A percentile compares a stretch with the other conserved stretches of the same genome.
phyloP scores from a whole-genome alignment of 2,329 filamentous ascomycete species.

The Stemphylium beticola region DNA sequence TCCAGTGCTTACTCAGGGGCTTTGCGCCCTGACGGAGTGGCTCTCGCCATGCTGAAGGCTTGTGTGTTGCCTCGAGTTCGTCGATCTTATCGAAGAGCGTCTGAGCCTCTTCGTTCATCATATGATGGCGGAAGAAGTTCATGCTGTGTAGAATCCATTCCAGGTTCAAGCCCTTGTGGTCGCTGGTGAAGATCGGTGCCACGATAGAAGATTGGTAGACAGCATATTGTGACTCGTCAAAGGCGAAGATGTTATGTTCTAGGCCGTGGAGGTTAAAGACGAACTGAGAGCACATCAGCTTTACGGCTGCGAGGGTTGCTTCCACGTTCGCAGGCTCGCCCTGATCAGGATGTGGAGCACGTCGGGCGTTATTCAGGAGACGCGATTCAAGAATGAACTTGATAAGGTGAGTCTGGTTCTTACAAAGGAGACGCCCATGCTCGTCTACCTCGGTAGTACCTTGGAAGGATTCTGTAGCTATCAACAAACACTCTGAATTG shows the following conservation, averaged over 20 bases:
- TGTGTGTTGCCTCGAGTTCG: slow-evolving; percentile 45
- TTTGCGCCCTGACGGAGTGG: slow-evolving; percentile 43
- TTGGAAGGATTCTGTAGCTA: slow-evolving; percentile 40
- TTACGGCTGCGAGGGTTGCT: slow-evolving; percentile 33
- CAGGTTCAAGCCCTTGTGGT: slow-evolving; percentile 49
- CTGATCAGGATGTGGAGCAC: slow-evolving; percentile 15
- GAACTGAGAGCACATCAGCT: slow-evolving; percentile 44
- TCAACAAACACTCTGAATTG: not conserved
- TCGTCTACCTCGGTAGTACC: slow-evolving; percentile 22
- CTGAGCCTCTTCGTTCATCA: slow-evolving; percentile 48
- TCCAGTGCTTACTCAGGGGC: slow-evolving; percentile 55
- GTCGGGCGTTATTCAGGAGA: slow-evolving; percentile 34
- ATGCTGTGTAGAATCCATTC: slow-evolving; percentile 56
- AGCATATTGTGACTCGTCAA: slow-evolving; percentile 54
- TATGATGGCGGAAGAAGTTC: slow-evolving; percentile 62
- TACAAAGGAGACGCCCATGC: slow-evolving; percentile 32
- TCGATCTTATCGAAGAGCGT: slow-evolving; percentile 48
- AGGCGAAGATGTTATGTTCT: slow-evolving; percentile 39
- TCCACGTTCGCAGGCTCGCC: slow-evolving; percentile 13
- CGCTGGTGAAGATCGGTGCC: slow-evolving; percentile 49
- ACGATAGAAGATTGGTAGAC: slow-evolving; percentile 49
- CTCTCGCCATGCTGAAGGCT: slow-evolving; percentile 53
- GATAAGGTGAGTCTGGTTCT: slow-evolving; percentile 43
- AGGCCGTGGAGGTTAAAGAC: slow-evolving; percentile 29
- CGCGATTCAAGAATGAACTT: slow-evolving; percentile 41